Percentiles rank a stretch among this genome's conserved stretches.
Evolutionary conservation across 345 rosid genomes (phyloP).

Genomic region (Linum lewisii): DNA sequence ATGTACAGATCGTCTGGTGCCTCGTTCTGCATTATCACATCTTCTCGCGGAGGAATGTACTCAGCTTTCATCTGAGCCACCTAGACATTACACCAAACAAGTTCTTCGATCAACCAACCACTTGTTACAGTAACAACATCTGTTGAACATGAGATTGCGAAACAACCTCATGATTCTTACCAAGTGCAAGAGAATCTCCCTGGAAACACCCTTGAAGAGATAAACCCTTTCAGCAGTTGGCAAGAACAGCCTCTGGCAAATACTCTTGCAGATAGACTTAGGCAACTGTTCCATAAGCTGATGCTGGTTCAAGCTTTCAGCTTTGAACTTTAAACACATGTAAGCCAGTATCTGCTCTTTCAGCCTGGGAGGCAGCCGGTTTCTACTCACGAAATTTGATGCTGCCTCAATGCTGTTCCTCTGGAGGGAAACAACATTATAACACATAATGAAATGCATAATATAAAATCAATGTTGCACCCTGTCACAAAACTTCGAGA

Average conservation of each 20-base stretch:
- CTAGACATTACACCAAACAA: constrained; percentile 17
- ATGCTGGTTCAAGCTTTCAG: constrained; percentile 83
- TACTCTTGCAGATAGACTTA: constrained; percentile 73
- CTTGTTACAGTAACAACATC: too few species aligned
- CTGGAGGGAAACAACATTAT: constrained; percentile 35
- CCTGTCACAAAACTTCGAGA: too few species aligned
- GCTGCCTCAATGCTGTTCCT: constrained; percentile 86
- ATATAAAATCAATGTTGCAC: too few species aligned
- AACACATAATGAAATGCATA: constrained; percentile 7
- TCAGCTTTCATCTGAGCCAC: constrained; percentile 82
- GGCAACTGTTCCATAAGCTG: constrained; percentile 86
- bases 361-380: constrained; percentile 58
- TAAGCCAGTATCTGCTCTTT: constrained; percentile 82
- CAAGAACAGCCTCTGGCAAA: constrained; percentile 73
- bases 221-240: constrained; percentile 63
- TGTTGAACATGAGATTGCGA: neutral
- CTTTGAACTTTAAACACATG: constrained; percentile 85
- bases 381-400: constrained; percentile 64
- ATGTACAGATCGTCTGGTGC: constrained; percentile 80
- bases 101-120: too few species aligned
- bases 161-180: constrained; percentile 19
- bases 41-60: constrained; percentile 88
- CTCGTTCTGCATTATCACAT: constrained; percentile 76
- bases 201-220: constrained; percentile 62
- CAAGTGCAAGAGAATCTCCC: constrained; percentile 51